Evolutionary conservation across 2,329 filamentous ascomycete species (phyloP).

Genomic region (Cladosporium sp.): DNA sequence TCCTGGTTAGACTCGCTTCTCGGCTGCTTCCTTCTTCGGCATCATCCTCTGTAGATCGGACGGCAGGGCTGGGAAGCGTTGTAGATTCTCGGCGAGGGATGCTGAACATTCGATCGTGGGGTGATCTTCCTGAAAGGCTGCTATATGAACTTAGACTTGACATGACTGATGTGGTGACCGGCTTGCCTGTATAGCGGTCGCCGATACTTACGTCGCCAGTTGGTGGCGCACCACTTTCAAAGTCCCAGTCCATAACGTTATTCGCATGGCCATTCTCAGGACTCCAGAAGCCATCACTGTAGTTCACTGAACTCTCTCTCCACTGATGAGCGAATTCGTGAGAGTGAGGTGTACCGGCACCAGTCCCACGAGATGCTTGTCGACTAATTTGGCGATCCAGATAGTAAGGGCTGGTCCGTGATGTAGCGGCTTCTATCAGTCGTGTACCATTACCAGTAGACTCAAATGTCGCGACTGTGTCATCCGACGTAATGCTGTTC

Average conservation of each 20-base stretch:
- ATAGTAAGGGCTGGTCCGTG: neutral
- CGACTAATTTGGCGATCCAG: neutral
- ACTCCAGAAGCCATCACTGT: neutral
- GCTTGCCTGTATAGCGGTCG: constrained; percentile 7
- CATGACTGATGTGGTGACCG: neutral
- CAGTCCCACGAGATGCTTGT: neutral
- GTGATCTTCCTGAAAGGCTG: neutral
- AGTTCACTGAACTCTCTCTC: neutral
- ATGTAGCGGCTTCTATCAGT: neutral
- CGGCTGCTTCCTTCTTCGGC: constrained; percentile 20
- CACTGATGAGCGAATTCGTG: neutral
- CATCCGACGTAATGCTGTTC: constrained; percentile 21
- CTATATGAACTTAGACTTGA: neutral
- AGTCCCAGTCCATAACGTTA: constrained; percentile 26
- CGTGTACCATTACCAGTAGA: neutral
- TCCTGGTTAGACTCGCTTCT: neutral
- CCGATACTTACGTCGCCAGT: constrained; percentile 22
- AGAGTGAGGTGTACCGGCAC: too few species aligned
- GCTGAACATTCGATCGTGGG: constrained; percentile 12
- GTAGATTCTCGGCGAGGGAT: constrained; percentile 28
- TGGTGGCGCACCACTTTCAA: constrained; percentile 27
- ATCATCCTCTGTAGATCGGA: constrained; percentile 22
- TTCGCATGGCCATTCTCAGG: neutral
- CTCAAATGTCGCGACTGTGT: constrained; percentile 24
- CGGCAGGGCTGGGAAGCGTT: constrained; percentile 28